Evolutionary conservation across 495 filamentous ascomycete species (phyloP).

Genomic region (Astrocystis sublimbata): DNA sequence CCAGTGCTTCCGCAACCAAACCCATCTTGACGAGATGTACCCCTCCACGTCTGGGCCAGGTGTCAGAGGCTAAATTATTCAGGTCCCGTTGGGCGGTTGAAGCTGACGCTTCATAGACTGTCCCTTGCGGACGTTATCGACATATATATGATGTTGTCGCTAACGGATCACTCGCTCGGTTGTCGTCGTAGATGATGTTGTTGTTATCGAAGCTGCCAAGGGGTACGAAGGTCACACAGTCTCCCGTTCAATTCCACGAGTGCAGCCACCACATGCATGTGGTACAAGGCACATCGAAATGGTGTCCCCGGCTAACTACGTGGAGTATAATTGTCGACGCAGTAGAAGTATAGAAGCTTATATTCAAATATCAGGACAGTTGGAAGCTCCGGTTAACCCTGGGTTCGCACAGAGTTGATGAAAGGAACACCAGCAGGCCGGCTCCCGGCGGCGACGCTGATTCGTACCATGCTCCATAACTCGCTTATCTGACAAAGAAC

Average conservation of each 20-base stretch:
- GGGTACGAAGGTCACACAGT: not conserved
- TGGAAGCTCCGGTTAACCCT: not conserved
- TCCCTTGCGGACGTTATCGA: not conserved
- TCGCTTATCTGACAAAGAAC: not conserved
- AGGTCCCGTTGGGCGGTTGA: not conserved
- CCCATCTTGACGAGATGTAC: conserved; percentile 38
- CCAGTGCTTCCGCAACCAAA: conserved; percentile 38
- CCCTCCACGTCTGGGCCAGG: not conserved
- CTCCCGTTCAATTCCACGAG: not conserved
- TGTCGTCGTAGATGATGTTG: not conserved
- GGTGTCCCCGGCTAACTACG: not conserved
- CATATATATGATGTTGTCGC: not conserved
- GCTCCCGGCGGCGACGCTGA: not conserved
- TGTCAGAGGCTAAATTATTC: not conserved
- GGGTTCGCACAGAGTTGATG: not conserved
- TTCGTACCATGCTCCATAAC: not conserved
- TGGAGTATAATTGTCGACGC: not conserved
- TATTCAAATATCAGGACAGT: not conserved
- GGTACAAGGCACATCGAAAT: not conserved
- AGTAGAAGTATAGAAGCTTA: not conserved
- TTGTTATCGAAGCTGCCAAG: not conserved
- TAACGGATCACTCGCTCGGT: not conserved
- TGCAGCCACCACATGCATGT: not conserved
- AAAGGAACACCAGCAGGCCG: not conserved
- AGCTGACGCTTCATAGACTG: not conserved